Conservation (phyloP, 768 basidiomycete genomes). For the Tephrocybe sp. region DNA sequence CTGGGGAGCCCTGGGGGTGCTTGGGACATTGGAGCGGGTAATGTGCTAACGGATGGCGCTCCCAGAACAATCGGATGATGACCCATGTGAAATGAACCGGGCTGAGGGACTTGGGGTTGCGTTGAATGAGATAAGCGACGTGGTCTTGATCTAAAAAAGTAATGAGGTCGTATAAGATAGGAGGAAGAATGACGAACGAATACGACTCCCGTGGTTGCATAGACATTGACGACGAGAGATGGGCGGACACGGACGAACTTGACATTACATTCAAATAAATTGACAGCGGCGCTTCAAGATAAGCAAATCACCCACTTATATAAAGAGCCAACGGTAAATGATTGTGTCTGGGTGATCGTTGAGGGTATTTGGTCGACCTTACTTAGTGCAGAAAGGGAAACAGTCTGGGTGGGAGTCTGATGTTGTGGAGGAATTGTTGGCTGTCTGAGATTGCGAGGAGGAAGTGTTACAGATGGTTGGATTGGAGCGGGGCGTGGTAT, state of each 20-base stretch:
- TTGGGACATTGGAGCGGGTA: not conserved
- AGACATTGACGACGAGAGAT: slow-evolving; percentile 26
- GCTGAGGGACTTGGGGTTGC: not conserved
- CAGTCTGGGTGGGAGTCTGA: slow-evolving; percentile 23
- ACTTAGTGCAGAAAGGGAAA: slow-evolving; percentile 47
- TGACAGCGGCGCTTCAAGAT: not conserved
- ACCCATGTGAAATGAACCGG: not conserved
- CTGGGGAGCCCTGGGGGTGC: not conserved
- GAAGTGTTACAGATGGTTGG: not conserved
- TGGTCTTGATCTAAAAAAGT: slow-evolving; percentile 7
- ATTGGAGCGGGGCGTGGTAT: not conserved
- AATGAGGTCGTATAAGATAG: not conserved
- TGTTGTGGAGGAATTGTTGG: slow-evolving; percentile 9
- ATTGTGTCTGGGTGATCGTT: slow-evolving; percentile 31
- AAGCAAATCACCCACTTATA: slow-evolving; percentile 47
- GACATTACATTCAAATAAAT: not conserved
- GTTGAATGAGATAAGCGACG: not conserved
- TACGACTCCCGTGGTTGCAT: slow-evolving; percentile 14
- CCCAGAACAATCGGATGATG: not conserved
- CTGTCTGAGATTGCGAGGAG: not conserved
- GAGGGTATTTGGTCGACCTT: slow-evolving; percentile 4
- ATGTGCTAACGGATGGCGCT: not conserved
- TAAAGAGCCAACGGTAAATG: slow-evolving; percentile 36
- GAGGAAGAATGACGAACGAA: slow-evolving; percentile 11
- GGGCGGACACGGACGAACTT: slow-evolving; percentile 55